Percentiles rank a stretch among this genome's conserved stretches.
These are phyloP conservation scores for Endocalyx cinctus DNA, from an alignment of 2,329 filamentous ascomycete species.

Conservation along the genomic window DNA sequence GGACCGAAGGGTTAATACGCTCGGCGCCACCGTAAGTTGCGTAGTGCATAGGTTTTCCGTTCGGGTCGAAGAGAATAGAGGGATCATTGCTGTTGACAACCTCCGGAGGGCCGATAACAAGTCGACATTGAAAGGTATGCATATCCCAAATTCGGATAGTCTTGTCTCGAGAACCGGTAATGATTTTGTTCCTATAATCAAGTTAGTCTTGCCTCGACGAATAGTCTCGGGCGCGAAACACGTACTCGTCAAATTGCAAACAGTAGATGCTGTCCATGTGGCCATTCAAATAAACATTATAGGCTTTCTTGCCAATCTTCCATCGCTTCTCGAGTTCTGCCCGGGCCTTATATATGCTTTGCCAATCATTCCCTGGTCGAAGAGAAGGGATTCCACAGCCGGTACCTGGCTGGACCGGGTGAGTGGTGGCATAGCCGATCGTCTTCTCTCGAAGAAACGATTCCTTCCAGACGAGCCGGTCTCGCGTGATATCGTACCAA, in stretches of 20 bases:
- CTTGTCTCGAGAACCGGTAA: conserved; percentile 91
- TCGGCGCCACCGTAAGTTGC: conserved; percentile 43
- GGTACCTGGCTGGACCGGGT: conserved; percentile 45
- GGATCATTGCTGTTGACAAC: conserved; percentile 51
- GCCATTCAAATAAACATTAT: conserved; percentile 83
- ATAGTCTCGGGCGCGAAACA: conserved; percentile 9
- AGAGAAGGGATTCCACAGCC: conserved; percentile 54
- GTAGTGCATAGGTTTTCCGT: conserved; percentile 49
- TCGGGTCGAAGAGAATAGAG: conserved; percentile 47
- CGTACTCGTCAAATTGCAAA: conserved; percentile 92
- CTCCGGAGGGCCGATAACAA: conserved; percentile 77
- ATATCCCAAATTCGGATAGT: conserved; percentile 97
- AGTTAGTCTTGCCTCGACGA: conserved; percentile 27
- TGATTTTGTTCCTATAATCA: conserved; percentile 73
- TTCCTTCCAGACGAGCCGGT: conserved; percentile 60
- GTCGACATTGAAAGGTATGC: conserved; percentile 76
- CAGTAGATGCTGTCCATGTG: conserved; percentile 97
- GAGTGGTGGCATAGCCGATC: conserved; percentile 54
- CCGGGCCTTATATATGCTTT: conserved; percentile 74
- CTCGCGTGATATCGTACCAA: conserved; percentile 45
- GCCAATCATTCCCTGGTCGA: conserved; percentile 71
- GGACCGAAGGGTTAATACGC: conserved; percentile 41
- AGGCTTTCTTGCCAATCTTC: conserved; percentile 67
- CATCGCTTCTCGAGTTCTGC: conserved; percentile 73
- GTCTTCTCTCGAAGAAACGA: conserved; percentile 60